Evolutionary conservation across 768 basidiomycete genomes (phyloP).

Genomic region (Boletus subcaerulescens): DNA sequence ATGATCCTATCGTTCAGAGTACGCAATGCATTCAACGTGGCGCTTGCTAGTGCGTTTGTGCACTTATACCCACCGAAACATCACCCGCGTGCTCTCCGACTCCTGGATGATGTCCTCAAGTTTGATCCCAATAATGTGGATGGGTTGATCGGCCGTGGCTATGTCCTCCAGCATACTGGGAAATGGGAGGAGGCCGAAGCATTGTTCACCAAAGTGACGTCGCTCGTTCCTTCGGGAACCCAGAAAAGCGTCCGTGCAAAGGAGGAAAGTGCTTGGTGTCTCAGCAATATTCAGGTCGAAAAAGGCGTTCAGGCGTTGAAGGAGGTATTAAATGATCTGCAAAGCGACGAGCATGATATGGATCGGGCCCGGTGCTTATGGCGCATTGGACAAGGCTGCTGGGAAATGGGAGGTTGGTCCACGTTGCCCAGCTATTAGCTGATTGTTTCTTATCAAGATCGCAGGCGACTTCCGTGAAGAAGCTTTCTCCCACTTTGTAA

Average conservation of each 20-base stretch:
- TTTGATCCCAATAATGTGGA: conserved; percentile 59
- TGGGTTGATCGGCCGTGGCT: conserved; percentile 73
- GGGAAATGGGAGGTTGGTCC: conserved; percentile 66
- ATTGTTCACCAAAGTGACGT: conserved; percentile 58
- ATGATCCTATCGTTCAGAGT: conserved; percentile 41
- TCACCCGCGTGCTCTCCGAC: conserved; percentile 69
- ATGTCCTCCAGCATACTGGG: conserved; percentile 58
- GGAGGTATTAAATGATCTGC: conserved; percentile 43
- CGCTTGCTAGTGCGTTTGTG: conserved; percentile 73
- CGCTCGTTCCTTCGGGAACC: conserved; percentile 43
- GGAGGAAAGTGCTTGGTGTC: conserved; percentile 88
- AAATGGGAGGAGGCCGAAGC: conserved; percentile 68
- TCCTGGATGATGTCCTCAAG: conserved; percentile 70
- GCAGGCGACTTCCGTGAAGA: conserved; percentile 52
- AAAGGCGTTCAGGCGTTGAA: conserved; percentile 48
- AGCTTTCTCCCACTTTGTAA: conserved; percentile 78
- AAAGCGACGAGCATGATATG: conserved; percentile 44
- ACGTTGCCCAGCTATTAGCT: background rate
- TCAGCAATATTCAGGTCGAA: conserved; percentile 47
- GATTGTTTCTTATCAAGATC: conserved; percentile 1
- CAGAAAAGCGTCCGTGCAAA: conserved; percentile 56
- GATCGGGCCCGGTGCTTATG: conserved; percentile 80
- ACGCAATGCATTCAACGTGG: conserved; percentile 64
- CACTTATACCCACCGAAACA: conserved; percentile 89
- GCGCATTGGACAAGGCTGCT: conserved; percentile 76